Base-by-base conservation (phyloP, 257 asterid genomes). In the Misopates orontium region DNA sequence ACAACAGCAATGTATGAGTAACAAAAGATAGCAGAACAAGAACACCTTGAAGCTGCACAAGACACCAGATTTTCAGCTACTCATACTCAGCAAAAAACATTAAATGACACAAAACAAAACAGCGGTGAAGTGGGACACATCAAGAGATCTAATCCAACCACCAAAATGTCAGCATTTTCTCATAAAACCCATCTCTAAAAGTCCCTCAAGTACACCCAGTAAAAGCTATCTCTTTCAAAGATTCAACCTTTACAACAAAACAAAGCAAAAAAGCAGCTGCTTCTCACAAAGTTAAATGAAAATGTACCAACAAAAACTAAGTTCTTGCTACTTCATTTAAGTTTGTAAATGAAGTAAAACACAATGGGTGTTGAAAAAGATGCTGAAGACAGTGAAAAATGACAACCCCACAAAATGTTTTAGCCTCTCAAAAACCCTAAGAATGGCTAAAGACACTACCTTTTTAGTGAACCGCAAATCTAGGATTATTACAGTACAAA, bases 101-200 rank as follows among this genome's bases (percentile, higher is more conserved):
- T 20, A 62, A 73, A 57, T 42, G 68, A 21, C 24, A 16, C 39
- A 22, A 49, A 70, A n/a, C n/a, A 22, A 61, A 48, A 74, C 32
- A 71, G 42, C 51, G 42, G 16, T 42, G 17, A 31, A 69, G 15
- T n/a, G 25, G 21, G 66, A 41, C 58, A 44, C 67, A 63, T 71
- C 60, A 58, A 56, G 67, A 78, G 87, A 87, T 83, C 87, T 73
- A 66, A 87, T 83, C 87, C 72, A 66, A 41, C 31, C 55, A 65
- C 40, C 64, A 56, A 49, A 66, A 60, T 14, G 20, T 47, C 71
- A 71, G 80, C 81, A 78, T 71, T 70, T 63, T 14, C 79, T 65
- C 24, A 69, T 65, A 79, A 44, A 24, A 19, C 66, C 60, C 56
- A 59, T 10, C n/a, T 70, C 56, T 36, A 28, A 44, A 41, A 12